Evolutionary conservation across 2,329 filamentous ascomycete genomes (phyloP), one percentile per base, ranked within the genome.

Genomic region (Coniella lustricola): DNA sequence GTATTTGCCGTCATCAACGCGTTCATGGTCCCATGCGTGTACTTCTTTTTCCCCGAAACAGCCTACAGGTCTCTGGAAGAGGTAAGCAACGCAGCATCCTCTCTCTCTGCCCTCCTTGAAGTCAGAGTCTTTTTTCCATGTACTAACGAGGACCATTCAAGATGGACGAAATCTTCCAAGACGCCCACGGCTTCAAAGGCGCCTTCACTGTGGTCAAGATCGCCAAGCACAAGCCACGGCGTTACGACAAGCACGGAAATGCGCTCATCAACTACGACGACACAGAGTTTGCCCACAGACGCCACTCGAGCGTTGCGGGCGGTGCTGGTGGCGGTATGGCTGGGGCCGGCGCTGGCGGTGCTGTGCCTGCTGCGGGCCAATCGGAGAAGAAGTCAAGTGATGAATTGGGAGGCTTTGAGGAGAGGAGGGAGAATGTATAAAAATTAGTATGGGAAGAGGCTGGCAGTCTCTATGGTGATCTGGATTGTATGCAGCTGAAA

Each of bases 1-100:
- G 77, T 85, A 54, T 85, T 85, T 58, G 81, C 81, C 10, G 72
- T 80, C 43, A 81, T 84, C 66, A 84, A 84, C 61, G 72, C 74
- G 54, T 67, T 75, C 56, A 80, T 81, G 60, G 70, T 81, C 0
- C 77, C 78, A 0, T 67, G 65, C 3, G 68, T 79, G 31, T 82
- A 79, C 62, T 76, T 79, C 63, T 81, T 81, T 67, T 83, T 78
- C 62, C 81, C 81, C 1, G 81, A 84, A 62, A 84, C 81, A 7
- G 76, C 76, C 1, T 79, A 79, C 57, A 72, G 80, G 33, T 79
- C 75, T 1, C 71, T 85, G 16, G 81, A 85, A 61, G 81, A 84
- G 57, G 76, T 84, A 34, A 21, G 14, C 35, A 2, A 35, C 16
- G 7, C 9, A 8, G 3, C 7, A 20, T 7, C 17, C 18, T 21